A percentile compares a stretch with the other conserved stretches of the same genome.
Conservation (phyloP, 768 basidiomycete species). For the Leccinum obscurum region DNA sequence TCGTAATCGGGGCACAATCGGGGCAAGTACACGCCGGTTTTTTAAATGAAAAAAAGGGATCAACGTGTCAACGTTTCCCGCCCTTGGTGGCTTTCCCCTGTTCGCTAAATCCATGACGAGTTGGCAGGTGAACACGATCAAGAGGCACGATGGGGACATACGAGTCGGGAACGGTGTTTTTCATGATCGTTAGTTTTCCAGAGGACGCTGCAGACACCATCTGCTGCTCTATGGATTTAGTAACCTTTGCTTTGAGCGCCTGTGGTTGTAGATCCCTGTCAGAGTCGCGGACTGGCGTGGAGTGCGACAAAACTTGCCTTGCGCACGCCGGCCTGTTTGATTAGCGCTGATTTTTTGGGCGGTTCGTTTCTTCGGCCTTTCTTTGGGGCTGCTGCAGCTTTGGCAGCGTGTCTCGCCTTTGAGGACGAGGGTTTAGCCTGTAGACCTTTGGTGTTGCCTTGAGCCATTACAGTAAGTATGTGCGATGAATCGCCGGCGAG, state of each 20-base stretch:
- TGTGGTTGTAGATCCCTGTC: constrained; percentile 27
- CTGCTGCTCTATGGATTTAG: constrained; percentile 87
- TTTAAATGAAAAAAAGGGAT: constrained; percentile 1
- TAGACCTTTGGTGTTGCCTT: constrained; percentile 85
- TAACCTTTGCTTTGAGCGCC: constrained; percentile 89
- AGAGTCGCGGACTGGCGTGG: neutral
- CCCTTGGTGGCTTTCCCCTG: constrained; percentile 17
- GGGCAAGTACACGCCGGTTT: constrained; percentile 9
- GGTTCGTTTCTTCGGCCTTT: constrained; percentile 79
- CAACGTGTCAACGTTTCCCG: constrained; percentile 15
- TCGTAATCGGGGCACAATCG: neutral
- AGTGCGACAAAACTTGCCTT: constrained; percentile 47
- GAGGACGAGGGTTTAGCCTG: constrained; percentile 50
- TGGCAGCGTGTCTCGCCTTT: constrained; percentile 55
- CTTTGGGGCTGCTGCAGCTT: constrained; percentile 69
- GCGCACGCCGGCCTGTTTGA: constrained; percentile 77
- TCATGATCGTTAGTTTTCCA: constrained; percentile 93
- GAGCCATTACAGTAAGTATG: constrained; percentile 50
- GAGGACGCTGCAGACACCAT: constrained; percentile 87
- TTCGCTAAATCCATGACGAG: constrained; percentile 19
- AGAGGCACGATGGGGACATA: constrained; percentile 13
- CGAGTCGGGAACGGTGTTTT: constrained; percentile 46
- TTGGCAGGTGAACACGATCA: neutral
- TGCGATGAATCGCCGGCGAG: neutral
- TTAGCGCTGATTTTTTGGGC: constrained; percentile 74